Evolutionary conservation across 371 early-diverging fungal genomes (phyloP).

Genomic region (Zopfochytrium polystomum): DNA sequence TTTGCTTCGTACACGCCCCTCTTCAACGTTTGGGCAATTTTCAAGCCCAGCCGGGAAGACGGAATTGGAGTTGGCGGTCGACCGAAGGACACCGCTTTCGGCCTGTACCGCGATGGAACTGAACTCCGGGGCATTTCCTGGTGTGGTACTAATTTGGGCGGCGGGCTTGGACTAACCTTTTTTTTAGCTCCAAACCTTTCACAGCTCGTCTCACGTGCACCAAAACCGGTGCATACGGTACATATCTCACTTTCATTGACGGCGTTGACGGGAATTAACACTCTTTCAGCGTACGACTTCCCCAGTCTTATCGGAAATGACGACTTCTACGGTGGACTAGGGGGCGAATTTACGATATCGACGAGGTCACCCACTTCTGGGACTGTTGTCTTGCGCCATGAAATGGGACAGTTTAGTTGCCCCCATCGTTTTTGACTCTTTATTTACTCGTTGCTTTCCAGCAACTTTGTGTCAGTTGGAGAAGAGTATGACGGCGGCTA

Average conservation of each 20-base stretch:
- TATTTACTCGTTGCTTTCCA: background rate
- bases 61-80: conserved; percentile 56
- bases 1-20: conserved; percentile 49
- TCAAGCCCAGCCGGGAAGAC: conserved; percentile 43
- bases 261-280: background rate
- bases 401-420: conserved; percentile 53
- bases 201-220: conserved; percentile 51
- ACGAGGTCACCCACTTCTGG: conserved; percentile 55
- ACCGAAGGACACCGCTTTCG: conserved; percentile 55
- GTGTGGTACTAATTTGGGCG: conserved; percentile 3
- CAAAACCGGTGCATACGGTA: conserved; percentile 41
- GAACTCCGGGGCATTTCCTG: conserved; percentile 59
- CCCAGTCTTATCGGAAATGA: conserved; percentile 61
- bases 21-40: conserved; percentile 60
- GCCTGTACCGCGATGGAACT: conserved; percentile 58
- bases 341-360: conserved; percentile 63
- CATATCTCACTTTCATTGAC: no score
- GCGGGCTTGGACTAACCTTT: background rate
- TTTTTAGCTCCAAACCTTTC: conserved; percentile 36
- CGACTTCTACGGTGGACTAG: conserved; percentile 60
- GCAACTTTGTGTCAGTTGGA: background rate
- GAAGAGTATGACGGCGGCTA: conserved; percentile 55
- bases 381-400: conserved; percentile 58
- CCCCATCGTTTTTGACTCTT: background rate
- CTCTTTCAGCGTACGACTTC: conserved; percentile 52